phyloP scores from a whole-genome alignment of 2,329 filamentous ascomycete species.

The Botrytis galanthina region DNA sequence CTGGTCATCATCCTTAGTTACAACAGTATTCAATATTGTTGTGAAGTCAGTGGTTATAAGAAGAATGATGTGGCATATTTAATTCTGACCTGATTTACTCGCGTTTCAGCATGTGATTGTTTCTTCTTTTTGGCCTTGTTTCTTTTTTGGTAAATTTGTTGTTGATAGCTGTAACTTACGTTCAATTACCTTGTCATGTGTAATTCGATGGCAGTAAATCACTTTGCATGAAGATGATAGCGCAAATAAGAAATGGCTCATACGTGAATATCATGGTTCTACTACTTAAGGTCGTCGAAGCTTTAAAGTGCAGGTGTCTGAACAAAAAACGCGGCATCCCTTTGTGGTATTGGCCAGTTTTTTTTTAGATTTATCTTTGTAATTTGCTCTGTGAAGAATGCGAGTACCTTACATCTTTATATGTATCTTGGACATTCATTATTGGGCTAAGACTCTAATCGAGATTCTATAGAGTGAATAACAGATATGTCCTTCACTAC shows the following conservation, averaged over 20 bases:
- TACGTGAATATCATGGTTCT: background rate
- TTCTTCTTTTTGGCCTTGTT: background rate
- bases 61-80: background rate
- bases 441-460: fast-evolving
- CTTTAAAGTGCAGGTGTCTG: background rate
- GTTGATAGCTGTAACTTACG: background rate
- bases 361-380: background rate
- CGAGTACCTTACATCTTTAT: background rate
- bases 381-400: background rate
- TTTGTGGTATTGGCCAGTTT: background rate
- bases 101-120: background rate
- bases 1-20: background rate
- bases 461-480: background rate
- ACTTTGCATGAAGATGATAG: background rate
- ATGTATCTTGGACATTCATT: background rate
- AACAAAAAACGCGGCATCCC: background rate
- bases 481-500: background rate
- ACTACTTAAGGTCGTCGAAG: background rate
- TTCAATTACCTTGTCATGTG: background rate
- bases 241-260: background rate
- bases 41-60: background rate
- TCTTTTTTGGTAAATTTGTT: background rate
- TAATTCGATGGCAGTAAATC: background rate
- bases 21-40: fast-evolving
- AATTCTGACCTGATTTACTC: background rate